Evolutionary conservation across 495 filamentous ascomycete species (phyloP).

Genomic region (Endocarpon pusillum): DNA sequence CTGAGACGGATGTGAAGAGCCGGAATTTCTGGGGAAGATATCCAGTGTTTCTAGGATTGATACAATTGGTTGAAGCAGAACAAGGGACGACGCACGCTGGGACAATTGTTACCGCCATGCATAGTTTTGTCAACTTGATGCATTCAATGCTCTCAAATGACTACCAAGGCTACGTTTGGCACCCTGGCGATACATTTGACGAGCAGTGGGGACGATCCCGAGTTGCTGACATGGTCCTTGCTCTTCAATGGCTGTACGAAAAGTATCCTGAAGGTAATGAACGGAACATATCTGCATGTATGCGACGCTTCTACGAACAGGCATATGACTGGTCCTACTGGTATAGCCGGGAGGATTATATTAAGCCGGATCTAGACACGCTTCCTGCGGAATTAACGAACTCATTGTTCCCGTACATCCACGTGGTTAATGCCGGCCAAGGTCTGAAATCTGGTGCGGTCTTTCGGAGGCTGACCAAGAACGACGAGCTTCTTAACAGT

Average conservation of each 20-base stretch:
- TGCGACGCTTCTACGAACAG: constrained; percentile 24
- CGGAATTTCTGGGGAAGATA: constrained; percentile 39
- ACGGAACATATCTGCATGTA: constrained; percentile 23
- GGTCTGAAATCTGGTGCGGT: constrained; percentile 30
- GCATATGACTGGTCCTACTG: constrained; percentile 27
- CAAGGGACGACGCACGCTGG: constrained; percentile 6
- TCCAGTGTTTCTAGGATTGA: constrained; percentile 35
- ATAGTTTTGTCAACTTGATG: constrained; percentile 20
- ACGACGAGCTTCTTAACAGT: constrained; percentile 22
- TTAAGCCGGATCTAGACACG: constrained; percentile 24
- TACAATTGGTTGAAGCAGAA: constrained; percentile 25
- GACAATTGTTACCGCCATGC: constrained; percentile 17
- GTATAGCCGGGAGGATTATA: constrained; percentile 21
- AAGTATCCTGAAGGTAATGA: constrained; percentile 16
- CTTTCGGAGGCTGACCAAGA: constrained; percentile 20
- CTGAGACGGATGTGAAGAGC: constrained; percentile 26
- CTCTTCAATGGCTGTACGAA: constrained; percentile 36
- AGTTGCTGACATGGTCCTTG: constrained; percentile 33
- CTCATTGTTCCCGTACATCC: constrained; percentile 20
- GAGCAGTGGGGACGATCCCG: constrained; percentile 30
- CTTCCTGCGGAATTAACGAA: constrained; percentile 14
- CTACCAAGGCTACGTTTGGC: constrained; percentile 29
- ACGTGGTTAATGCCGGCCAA: constrained; percentile 34
- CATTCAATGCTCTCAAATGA: constrained; percentile 33
- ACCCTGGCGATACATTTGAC: constrained; percentile 21